Evolutionary conservation across 2,329 filamentous ascomycete genomes (phyloP).

Genomic region (Penicillium digitatum): DNA sequence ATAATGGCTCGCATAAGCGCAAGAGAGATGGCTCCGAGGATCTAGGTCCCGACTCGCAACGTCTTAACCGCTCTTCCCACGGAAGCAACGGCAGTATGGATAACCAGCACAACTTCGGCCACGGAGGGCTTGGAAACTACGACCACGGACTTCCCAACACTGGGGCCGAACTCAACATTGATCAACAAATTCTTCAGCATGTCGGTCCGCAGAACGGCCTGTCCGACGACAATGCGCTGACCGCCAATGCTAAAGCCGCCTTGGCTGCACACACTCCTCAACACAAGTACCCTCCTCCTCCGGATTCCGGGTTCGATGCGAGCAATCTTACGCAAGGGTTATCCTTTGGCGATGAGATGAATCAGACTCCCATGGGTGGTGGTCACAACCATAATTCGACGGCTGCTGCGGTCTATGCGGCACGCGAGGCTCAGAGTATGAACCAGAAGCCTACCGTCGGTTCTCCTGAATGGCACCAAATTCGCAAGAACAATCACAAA

Average conservation of each 20-base stretch:
- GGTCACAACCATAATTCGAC: constrained; percentile 50
- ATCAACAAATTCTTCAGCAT: constrained; percentile 48
- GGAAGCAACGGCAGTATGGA: constrained; percentile 41
- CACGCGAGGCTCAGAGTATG: constrained; percentile 50
- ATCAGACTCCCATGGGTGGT: constrained; percentile 34
- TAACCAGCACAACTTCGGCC: constrained; percentile 33
- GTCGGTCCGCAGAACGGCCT: constrained; percentile 53
- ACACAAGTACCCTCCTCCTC: constrained; percentile 45
- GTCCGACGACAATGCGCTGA: constrained; percentile 45
- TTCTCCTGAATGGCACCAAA: constrained; percentile 95
- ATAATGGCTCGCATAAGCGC: constrained; percentile 37
- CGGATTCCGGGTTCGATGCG: constrained; percentile 38
- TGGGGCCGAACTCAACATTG: constrained; percentile 41
- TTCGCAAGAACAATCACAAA: constrained; percentile 97
- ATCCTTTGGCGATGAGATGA: constrained; percentile 41
- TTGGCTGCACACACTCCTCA: constrained; percentile 44
- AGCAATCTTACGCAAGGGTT: constrained; percentile 36
- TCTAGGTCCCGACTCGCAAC: constrained; percentile 39
- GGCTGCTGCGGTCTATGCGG: constrained; percentile 55
- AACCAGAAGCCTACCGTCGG: constrained; percentile 81
- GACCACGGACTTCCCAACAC: constrained; percentile 39
- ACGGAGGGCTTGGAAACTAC: constrained; percentile 34
- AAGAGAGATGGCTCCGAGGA: constrained; percentile 42
- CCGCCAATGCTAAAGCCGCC: constrained; percentile 48
- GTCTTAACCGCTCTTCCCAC: constrained; percentile 40